Base-by-base conservation (phyloP, 2,329 filamentous ascomycete genomes). In the Xylariales sp. region DNA sequence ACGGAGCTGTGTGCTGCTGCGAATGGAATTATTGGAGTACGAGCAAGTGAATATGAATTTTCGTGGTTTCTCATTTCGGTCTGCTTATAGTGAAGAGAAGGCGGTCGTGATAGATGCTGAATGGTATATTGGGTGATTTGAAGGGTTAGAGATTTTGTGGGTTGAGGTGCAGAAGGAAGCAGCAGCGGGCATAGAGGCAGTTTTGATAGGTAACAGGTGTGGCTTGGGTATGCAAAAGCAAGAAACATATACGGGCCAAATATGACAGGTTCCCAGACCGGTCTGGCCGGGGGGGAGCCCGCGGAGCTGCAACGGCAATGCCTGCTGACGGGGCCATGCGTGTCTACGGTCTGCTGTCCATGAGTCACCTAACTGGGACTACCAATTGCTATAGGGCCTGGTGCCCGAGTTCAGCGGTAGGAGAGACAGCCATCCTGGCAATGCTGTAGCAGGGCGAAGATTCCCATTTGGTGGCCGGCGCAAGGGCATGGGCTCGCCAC, bases 341-440 rank as follows among this genome's bases (percentile, higher is more conserved):
- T 41, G 41, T 45, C 43, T 46, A 44, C 46, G 47, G 46, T 41
- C 45, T 48, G 43, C 45, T 53, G 43, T 39, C 48, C 51, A 46
- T 57, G 53, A 57, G 40, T 54, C 53, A 54, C 50, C 16, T 15
- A 12, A 15, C 42, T 46, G 49, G 54, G 54, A 53, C 53, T 42
- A 43, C 54, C 52, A 57, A 57, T 57, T 39, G 45, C 23, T 43
- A 40, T 37, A 45, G 20, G 42, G 43, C 49, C 50, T 50, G 53
- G 51, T 56, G 50, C 48, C 51, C 40, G 49, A 48, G 40, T 38
- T n/a, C n/a, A n/a, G n/a, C n/a, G n/a, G n/a, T n/a, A n/a, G n/a
- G n/a, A n/a, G n/a, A n/a, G n/a, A n/a, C n/a, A n/a, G n/a, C n/a
- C n/a, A n/a, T n/a, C n/a, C n/a, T n/a, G n/a, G n/a, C n/a, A n/a